These are phyloP conservation scores for Talaromyces proteolyticus DNA, from an alignment of 495 filamentous ascomycete genomes.

Conservation along the genomic window DNA sequence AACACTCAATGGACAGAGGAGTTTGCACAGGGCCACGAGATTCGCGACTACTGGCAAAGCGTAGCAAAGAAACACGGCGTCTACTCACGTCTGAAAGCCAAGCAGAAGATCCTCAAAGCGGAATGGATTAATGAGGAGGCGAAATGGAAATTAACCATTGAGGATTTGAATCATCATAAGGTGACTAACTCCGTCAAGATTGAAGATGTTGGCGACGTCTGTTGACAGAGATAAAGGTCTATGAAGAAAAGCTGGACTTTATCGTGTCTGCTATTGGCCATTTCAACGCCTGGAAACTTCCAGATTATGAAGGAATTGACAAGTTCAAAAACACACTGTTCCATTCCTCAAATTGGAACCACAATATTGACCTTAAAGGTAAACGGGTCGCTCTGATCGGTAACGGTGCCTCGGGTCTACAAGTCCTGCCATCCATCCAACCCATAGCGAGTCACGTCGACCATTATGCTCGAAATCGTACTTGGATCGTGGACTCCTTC, in stretches of 20 bases:
- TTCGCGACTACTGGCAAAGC: conserved; percentile 58
- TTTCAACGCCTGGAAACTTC: conserved; percentile 51
- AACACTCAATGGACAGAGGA: conserved; percentile 62
- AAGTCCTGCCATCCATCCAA: conserved; percentile 51
- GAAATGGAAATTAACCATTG: conserved; percentile 45
- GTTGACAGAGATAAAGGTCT: conserved; percentile 35
- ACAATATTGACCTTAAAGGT: conserved; percentile 36
- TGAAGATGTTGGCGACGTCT: no score
- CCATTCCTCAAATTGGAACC: conserved; percentile 52
- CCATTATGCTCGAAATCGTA: conserved; percentile 60
- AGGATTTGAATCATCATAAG: conserved; percentile 26
- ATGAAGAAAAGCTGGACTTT: conserved; percentile 49
- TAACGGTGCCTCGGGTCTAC: conserved; percentile 52
- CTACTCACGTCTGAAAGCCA: conserved; percentile 45
- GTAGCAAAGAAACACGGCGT: conserved; percentile 57
- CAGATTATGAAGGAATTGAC: conserved; percentile 44
- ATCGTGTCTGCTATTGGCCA: conserved; percentile 54
- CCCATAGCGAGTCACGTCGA: conserved; percentile 51
- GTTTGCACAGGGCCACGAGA: conserved; percentile 59
- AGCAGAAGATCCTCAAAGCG: conserved; percentile 44
- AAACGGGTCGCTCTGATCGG: conserved; percentile 58
- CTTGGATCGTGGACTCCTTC: conserved; percentile 62
- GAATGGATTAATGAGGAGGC: conserved; percentile 46
- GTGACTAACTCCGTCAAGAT: no score
- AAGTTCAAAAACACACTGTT: conserved; percentile 41